Evolutionary conservation across 1,139 yeast genomes (phyloP).

Genomic region (Kodamaea ohmeri): DNA sequence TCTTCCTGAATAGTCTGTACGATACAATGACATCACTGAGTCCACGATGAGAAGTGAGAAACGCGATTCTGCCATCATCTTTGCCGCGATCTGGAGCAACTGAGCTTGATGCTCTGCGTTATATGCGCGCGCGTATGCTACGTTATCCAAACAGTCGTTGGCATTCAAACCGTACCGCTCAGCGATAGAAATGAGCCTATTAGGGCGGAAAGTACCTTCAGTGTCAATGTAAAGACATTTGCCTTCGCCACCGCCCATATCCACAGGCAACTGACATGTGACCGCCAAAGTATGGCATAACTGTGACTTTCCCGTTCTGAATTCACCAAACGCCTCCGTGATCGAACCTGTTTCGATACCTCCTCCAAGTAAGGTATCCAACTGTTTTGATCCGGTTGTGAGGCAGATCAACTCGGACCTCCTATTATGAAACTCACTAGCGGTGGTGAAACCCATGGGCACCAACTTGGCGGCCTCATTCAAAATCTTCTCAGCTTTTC

Average conservation of each 20-base stretch:
- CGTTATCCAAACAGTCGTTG: slow-evolving; percentile 93
- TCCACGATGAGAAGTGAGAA: slow-evolving; percentile 82
- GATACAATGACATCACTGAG: slow-evolving; percentile 91
- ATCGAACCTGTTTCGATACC: slow-evolving; percentile 97
- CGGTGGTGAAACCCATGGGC: slow-evolving; percentile 97
- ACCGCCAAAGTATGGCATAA: slow-evolving; percentile 95
- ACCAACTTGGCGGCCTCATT: slow-evolving; percentile 83
- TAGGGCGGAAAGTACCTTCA: slow-evolving; percentile 95
- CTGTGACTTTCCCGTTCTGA: slow-evolving; percentile 96
- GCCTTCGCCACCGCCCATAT: slow-evolving; percentile 99
- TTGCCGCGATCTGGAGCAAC: slow-evolving; percentile 84
- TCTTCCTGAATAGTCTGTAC: slow-evolving; percentile 94
- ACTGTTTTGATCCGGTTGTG: slow-evolving; percentile 92
- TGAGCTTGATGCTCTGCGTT: slow-evolving; percentile 95
- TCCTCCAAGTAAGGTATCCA: slow-evolving; percentile 92
- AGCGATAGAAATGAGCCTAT: slow-evolving; percentile 84
- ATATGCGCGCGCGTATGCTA: slow-evolving; percentile 95
- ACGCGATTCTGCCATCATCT: slow-evolving; percentile 94
- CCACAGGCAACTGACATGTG: slow-evolving; percentile 93
- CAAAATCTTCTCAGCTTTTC: slow-evolving; percentile 84
- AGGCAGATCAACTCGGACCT: slow-evolving; percentile 87
- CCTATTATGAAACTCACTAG: slow-evolving; percentile 88
- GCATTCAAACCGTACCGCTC: slow-evolving; percentile 89
- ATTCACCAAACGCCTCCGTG: slow-evolving; percentile 96
- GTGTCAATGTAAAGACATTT: slow-evolving; percentile 95